Evolutionary conservation across 352 stramenopile species (phyloP), one percentile per base, ranked within the genome.

Genomic region (Blastocystis hominis): DNA sequence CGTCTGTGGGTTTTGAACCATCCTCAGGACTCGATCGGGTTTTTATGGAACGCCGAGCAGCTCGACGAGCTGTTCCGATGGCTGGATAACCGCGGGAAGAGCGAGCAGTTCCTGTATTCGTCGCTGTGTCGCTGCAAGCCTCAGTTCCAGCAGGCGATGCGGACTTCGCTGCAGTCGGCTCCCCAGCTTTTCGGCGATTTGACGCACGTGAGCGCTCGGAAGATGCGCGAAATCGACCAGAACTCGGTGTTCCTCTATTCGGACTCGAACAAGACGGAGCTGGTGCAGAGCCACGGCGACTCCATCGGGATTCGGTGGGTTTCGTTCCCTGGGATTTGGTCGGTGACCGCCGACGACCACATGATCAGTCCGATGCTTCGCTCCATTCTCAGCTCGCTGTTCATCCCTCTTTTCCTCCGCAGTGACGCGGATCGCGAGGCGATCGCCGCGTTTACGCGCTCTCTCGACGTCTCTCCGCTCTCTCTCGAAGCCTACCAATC

Each of bases 81-180:
- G 72, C 15, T 84, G 5, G 72, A 84, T 66, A 84, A 84, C 50
- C 72, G 72, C n/a, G 72, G 72, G 53, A 44, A 56, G 30, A 34
- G 68, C 13, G 72, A 84, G 34, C 72, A 84, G 9, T n/a, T 84
- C 6, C 56, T 84, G 46, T 84, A 84, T 44, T 84, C 46, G 9
- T 15, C 54, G 54, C 53, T 84, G 54, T 10, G 20, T 36, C 56
- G 53, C 17, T 68, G 42, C 34, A 24, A n/a, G 4, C 30, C 30
- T 10, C 3, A 44, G 36, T 36, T 84, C 2, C 34, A 53, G 24
- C 72, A 30, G 36, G 13, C 42, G 5, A 7, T 84, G 3, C 44
- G 68, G 38, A 34, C 15, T 36, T 36, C 50, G 46, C 17, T 54
- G 56, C 30, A n/a, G 13, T n/a, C 20, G 1, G 3, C 38, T 34